A percentile compares a stretch with the other conserved stretches of the same genome.
Conservation (phyloP, 1,139 yeast genomes). For the Magnusiomyces suaveolens region DNA sequence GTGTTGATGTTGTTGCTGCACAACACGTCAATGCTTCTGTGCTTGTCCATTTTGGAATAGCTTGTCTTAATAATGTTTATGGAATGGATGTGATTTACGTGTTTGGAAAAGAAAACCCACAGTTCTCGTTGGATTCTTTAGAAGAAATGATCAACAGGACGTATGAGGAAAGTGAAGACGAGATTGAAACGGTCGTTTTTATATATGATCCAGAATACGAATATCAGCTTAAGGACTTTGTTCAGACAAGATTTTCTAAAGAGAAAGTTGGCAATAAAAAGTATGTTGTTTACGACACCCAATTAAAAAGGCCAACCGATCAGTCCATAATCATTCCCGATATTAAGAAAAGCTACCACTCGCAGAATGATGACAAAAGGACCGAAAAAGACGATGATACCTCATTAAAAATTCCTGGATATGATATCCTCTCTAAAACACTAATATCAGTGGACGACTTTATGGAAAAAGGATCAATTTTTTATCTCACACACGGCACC, state of each 20-base stretch:
- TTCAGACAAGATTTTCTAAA: not conserved
- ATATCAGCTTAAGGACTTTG: slow-evolving; percentile 17
- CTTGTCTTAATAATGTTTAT: slow-evolving; percentile 69
- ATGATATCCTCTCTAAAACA: slow-evolving; percentile 21
- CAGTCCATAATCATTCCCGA: slow-evolving; percentile 1
- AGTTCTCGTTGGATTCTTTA: slow-evolving; percentile 16
- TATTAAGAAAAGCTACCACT: not conserved
- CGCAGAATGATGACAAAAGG: no score
- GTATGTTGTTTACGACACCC: not conserved
- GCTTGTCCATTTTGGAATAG: slow-evolving; percentile 90
- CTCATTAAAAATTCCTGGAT: slow-evolving; percentile 10
- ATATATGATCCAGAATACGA: slow-evolving; percentile 29
- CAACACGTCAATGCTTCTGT: slow-evolving; percentile 81
- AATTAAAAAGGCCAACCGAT: not conserved
- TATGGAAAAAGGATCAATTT: slow-evolving; percentile 28
- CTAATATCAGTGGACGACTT: slow-evolving; percentile 8
- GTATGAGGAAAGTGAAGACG: slow-evolving; percentile 6
- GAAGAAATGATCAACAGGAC: slow-evolving; percentile 18
- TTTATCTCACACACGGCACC: slow-evolving; percentile 48
- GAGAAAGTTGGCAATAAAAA: not conserved
- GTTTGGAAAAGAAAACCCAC: slow-evolving; percentile 43
- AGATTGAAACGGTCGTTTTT: slow-evolving; percentile 19
- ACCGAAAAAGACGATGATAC: slow-evolving; percentile 8
- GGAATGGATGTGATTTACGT: slow-evolving; percentile 67
- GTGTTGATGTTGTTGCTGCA: slow-evolving; percentile 95